phyloP scores from a whole-genome alignment of 768 basidiomycete genomes.

The Mycena olivaceomarginata region DNA sequence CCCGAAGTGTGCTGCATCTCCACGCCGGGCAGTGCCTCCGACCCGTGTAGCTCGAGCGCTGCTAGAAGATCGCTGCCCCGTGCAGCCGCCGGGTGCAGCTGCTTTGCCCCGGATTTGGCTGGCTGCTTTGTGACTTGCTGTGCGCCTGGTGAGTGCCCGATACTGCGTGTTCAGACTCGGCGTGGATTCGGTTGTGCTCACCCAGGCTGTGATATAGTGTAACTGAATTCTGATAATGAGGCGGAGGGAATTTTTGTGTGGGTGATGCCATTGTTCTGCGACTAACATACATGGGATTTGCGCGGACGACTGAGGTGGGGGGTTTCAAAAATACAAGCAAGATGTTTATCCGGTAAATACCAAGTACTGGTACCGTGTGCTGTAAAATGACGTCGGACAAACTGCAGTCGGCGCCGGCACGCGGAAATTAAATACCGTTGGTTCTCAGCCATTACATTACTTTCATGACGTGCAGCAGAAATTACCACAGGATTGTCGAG shows the following conservation, averaged over 20 bases:
- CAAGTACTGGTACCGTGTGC: no score
- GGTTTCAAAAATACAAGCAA: conserved; percentile 2
- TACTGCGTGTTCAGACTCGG: not conserved
- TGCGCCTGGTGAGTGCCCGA: not conserved
- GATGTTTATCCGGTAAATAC: no score
- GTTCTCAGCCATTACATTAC: no score
- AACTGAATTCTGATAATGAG: conserved; percentile 9
- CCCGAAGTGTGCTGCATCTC: conserved; percentile 10
- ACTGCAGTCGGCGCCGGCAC: no score
- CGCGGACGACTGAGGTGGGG: conserved; percentile 9
- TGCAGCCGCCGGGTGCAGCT: conserved; percentile 13
- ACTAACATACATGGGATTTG: conserved; percentile 2
- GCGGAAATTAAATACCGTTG: no score
- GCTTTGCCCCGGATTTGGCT: conserved; percentile 6
- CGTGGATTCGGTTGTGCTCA: conserved; percentile 7
- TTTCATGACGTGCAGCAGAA: no score
- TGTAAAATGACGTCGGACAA: no score
- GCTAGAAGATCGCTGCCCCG: not conserved
- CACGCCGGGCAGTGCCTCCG: conserved; percentile 10
- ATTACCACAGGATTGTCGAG: no score
- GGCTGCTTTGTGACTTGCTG: conserved; percentile 7
- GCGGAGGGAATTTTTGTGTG: not conserved
- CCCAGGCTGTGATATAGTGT: not conserved
- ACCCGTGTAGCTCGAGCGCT: conserved; percentile 10
- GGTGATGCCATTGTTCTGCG: not conserved